Evolutionary conservation across 768 basidiomycete genomes (phyloP), one percentile per base, ranked within the genome.

Genomic region (Tulasnella sp.): DNA sequence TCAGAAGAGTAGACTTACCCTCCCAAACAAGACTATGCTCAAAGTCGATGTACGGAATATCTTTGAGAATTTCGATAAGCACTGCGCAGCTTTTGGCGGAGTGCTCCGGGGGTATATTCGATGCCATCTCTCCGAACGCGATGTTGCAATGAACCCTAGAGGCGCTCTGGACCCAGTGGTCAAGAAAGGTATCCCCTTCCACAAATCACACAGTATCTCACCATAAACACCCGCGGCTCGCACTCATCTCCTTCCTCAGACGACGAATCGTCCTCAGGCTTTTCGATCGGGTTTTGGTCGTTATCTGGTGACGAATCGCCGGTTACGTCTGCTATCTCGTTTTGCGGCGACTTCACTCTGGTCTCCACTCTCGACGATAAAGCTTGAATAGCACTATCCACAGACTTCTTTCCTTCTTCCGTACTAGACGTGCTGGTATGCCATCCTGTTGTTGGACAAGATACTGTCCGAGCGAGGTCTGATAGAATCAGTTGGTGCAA

Each of bases 1-100:
- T 2, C 36, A 2, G 35, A 35, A 32, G 17, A 70, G 69, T 17
- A 1, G 52, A 72, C 81, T 69, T 77, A 93, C 92, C 90, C 76
- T 88, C 85, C 93, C 93, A 95, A 5, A 88, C 88, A 5, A 95
- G 81, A 74, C 86, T 89, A 74, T 81, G 84, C 78, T 92, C 92
- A 75, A 92, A 94, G 78, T 93, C 87, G 69, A 88, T 87, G 76
- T 84, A 84, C 0, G 92, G 90, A 22, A 91, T 85, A 75, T 92
- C 90, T 40, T 83, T 83, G 39, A 94, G 82, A 34, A 94, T 83
- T 75, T 87, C 88, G 22, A 89, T 78, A 29, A 95, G 84, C 7
- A 85, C 83, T 3, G 86, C 83, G 59, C 91, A 80, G 26, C 82
- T 83, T 75, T 85, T 83, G 52, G 86, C 83, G 36, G 90, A 83